Conservation (phyloP, 306 rosid genomes). For the Alnus glutinosa region DNA sequence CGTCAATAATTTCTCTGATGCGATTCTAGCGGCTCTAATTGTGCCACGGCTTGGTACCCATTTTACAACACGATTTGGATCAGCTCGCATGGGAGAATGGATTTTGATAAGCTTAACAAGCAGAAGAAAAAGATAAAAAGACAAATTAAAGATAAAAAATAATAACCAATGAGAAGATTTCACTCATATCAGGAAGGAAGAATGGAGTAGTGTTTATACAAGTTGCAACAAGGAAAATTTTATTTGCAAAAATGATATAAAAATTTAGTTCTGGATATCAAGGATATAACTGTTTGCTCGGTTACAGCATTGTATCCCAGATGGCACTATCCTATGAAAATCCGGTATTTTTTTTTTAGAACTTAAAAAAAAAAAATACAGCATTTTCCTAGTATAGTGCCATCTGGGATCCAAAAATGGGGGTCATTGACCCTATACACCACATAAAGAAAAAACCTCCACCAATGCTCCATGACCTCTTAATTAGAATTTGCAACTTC, state of each 20-base stretch:
- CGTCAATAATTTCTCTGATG: conserved; percentile 82
- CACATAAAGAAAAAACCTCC: not conserved
- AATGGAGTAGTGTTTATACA: not conserved
- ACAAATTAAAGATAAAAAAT: conserved; percentile 11
- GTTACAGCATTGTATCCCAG: not conserved
- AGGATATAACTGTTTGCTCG: not conserved
- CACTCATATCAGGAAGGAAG: not conserved
- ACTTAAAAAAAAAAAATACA: not conserved
- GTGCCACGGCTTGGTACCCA: conserved; percentile 70
- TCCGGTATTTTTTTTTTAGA: no score
- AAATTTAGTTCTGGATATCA: not conserved
- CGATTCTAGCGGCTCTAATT: conserved; percentile 69
- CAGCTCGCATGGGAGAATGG: conserved; percentile 95
- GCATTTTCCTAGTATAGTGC: not conserved
- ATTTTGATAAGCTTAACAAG: conserved; percentile 81
- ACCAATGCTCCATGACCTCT: not conserved
- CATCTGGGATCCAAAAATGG: not conserved
- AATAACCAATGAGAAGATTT: conserved; percentile 2
- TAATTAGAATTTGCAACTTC: not conserved
- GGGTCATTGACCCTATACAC: not conserved
- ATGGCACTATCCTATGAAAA: no score
- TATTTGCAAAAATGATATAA: not conserved
- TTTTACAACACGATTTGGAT: conserved; percentile 78
- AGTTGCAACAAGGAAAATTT: not conserved
- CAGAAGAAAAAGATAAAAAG: conserved; percentile 27